Conservation (phyloP, 2,329 filamentous ascomycete species). For the Ramichloridium luteum region DNA sequence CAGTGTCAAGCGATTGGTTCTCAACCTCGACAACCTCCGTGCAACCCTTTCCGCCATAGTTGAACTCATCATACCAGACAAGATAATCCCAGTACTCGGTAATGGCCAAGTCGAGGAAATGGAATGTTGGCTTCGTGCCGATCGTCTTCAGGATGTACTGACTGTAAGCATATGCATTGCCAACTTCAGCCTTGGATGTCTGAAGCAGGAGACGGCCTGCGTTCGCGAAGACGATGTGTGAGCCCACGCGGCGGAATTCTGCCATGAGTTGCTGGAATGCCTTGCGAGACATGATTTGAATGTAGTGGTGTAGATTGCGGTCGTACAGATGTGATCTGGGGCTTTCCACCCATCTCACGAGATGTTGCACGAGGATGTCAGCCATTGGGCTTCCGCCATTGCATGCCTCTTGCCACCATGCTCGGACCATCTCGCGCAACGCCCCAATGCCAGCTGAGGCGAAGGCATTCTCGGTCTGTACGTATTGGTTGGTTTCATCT, state of each 20-base stretch:
- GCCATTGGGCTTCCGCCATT: conserved; percentile 81
- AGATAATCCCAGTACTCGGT: conserved; percentile 99
- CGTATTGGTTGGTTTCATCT: conserved; percentile 52
- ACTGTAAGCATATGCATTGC: conserved; percentile 91
- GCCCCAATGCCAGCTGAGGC: conserved; percentile 84
- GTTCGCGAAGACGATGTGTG: conserved; percentile 89
- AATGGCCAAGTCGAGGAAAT: conserved; percentile 93
- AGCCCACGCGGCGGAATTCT: conserved; percentile 89
- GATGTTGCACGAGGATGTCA: conserved; percentile 91
- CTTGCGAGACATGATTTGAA: conserved; percentile 97
- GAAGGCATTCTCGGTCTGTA: conserved; percentile 82
- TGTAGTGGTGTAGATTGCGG: conserved; percentile 85
- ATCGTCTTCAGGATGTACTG: conserved; percentile 98
- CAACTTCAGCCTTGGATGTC: conserved; percentile 91
- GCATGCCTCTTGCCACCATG: conserved; percentile 87
- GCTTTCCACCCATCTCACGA: conserved; percentile 94
- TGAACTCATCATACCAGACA: conserved; percentile 98
- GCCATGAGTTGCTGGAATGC: conserved; percentile 94
- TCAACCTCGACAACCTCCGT: conserved; percentile 64
- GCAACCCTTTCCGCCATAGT: conserved; percentile 92
- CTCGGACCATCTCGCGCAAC: conserved; percentile 93
- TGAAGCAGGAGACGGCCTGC: conserved; percentile 81
- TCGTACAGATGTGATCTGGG: conserved; percentile 93
- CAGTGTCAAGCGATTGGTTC: conserved; percentile 69
- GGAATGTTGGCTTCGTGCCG: conserved; percentile 86